Evolutionary conservation across 768 basidiomycete genomes (phyloP).

Genomic region (Lanmaoa rubissima): DNA sequence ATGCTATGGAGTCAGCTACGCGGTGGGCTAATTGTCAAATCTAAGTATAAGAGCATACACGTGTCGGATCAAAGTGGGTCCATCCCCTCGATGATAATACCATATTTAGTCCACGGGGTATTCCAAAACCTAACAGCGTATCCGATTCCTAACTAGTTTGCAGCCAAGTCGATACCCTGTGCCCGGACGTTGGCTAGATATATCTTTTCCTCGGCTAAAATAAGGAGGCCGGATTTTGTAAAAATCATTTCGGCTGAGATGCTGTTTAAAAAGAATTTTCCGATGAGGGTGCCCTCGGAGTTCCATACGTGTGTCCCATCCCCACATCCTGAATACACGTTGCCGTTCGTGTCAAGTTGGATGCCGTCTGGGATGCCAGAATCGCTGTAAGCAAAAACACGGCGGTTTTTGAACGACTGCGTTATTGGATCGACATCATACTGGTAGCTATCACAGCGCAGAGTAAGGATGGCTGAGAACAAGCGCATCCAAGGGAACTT

Average conservation of each 20-base stretch:
- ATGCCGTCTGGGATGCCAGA: conserved; percentile 68
- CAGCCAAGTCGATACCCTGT: conserved; percentile 19
- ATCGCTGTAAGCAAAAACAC: conserved; percentile 66
- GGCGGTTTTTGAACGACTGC: conserved; percentile 54
- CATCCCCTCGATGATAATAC: background rate
- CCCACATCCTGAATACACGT: conserved; percentile 64
- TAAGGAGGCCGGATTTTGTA: conserved; percentile 38
- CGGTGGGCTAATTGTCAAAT: too few species aligned
- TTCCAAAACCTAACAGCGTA: background rate
- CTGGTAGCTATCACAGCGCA: conserved; percentile 48
- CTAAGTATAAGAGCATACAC: conserved; percentile 26
- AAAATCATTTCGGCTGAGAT: conserved; percentile 41
- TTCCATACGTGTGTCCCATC: conserved; percentile 69
- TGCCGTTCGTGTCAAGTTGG: conserved; percentile 60
- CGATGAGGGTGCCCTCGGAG: conserved; percentile 43
- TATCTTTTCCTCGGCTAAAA: conserved; percentile 36
- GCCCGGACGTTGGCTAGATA: conserved; percentile 26
- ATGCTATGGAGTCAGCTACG: too few species aligned
- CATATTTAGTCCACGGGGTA: background rate
- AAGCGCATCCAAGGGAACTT: conserved; percentile 22
- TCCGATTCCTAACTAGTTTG: background rate
- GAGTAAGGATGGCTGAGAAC: background rate
- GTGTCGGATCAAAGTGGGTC: too few species aligned
- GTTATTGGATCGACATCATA: conserved; percentile 61
- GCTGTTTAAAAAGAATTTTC: conserved; percentile 19